Evolutionary conservation across 345 rosid genomes (phyloP).

Genomic region (Pugionium cornutum): DNA sequence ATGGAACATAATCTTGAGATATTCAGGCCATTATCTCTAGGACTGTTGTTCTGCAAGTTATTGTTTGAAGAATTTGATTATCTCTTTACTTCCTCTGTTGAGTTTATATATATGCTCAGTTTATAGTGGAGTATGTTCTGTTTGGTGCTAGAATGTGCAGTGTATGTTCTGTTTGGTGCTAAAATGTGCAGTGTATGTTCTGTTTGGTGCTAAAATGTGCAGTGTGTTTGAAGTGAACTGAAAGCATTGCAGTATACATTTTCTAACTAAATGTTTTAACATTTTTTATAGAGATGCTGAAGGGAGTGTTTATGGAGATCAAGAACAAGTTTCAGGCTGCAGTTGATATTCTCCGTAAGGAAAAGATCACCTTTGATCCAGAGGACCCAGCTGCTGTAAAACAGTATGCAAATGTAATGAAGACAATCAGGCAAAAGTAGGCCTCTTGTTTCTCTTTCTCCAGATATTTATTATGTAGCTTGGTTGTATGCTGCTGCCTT

Average conservation of each 20-base stretch:
- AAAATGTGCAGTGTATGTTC: no score
- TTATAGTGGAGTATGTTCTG: no score
- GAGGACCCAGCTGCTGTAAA: slow-evolving; percentile 85
- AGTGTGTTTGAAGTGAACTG: slow-evolving; percentile 4
- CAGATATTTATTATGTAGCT: not conserved
- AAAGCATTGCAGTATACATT: not conserved
- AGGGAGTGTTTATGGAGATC: slow-evolving; percentile 80
- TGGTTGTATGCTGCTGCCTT: not conserved
- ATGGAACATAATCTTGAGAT: not conserved
- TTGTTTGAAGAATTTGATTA: slow-evolving; percentile 1
- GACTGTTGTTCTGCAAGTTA: not conserved
- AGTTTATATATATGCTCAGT: not conserved
- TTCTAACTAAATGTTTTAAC: not conserved
- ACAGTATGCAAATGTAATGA: slow-evolving; percentile 87
- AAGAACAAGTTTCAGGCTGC: slow-evolving; percentile 84
- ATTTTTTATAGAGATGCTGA: slow-evolving; percentile 71
- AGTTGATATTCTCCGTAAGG: slow-evolving; percentile 74
- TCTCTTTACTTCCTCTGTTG: slow-evolving; percentile 2
- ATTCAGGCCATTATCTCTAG: not conserved
- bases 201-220: not conserved
- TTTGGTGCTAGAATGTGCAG: no score
- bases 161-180: no score
- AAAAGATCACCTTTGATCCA: slow-evolving; percentile 88
- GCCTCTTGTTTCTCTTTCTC: slow-evolving; percentile 22
- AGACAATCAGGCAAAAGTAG: slow-evolving; percentile 88